A percentile compares a stretch with the other conserved stretches of the same genome.
These are phyloP conservation scores for Fusarium secorum DNA, from an alignment of 2,329 filamentous ascomycete genomes.

Conservation along the genomic window DNA sequence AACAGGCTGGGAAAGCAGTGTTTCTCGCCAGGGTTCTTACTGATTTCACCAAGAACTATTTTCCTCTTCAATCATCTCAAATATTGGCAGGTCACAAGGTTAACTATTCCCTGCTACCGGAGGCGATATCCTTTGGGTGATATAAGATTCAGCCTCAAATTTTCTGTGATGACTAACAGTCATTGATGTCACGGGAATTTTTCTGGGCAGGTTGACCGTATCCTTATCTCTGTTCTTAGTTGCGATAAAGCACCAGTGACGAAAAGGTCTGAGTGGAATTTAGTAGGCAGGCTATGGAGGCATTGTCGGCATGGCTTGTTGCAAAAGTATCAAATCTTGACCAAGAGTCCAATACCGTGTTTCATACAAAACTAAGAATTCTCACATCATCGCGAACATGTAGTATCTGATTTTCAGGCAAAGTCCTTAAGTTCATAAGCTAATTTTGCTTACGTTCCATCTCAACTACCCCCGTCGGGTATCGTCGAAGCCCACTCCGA, in stretches of 20 bases:
- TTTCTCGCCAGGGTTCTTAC: too few species aligned
- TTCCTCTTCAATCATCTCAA: too few species aligned
- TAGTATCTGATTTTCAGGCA: background rate
- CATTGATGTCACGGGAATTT: fast-evolving
- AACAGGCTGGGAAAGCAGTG: too few species aligned
- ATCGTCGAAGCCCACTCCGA: background rate
- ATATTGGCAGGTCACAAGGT: fast-evolving
- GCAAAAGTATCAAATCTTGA: background rate
- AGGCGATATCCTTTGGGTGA: too few species aligned
- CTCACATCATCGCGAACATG: fast-evolving
- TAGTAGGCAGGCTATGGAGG: background rate
- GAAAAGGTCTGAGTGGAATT: background rate
- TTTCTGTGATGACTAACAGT: background rate
- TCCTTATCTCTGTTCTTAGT: background rate
- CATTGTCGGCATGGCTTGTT: background rate
- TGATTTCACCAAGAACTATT: too few species aligned
- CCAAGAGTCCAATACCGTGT: background rate
- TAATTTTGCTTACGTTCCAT: background rate
- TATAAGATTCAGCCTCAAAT: fast-evolving
- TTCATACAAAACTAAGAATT: background rate
- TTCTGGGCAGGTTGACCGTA: fast-evolving
- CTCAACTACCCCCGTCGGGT: background rate
- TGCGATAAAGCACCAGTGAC: too few species aligned
- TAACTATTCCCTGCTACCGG: background rate
- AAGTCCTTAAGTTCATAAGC: fast-evolving